Conservation (phyloP, 345 rosid genomes). For the Heritiera littoralis region DNA sequence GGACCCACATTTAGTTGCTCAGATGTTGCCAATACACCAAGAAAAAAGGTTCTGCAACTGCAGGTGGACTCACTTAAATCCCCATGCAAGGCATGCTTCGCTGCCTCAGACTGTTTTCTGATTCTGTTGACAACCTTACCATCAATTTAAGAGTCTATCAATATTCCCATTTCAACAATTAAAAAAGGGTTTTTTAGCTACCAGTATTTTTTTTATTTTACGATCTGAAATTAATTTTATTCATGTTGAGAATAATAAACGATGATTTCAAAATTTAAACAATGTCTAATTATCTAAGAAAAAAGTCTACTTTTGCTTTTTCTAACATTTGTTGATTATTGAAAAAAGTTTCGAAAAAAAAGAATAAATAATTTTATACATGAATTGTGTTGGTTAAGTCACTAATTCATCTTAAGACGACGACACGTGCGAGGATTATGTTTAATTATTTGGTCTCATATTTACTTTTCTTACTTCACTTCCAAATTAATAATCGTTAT, state of each 20-base stretch:
- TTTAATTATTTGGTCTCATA: not conserved
- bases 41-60: not conserved
- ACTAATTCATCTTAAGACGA: not conserved
- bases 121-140: not conserved
- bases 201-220: too few relatives aligned
- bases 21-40: not conserved
- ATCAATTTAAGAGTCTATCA: too few relatives aligned
- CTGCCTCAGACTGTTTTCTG: not conserved
- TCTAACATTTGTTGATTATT: too few relatives aligned
- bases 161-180: not conserved
- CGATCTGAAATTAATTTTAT: too few relatives aligned
- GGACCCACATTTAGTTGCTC: conserved; percentile 17
- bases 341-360: not conserved
- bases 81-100: not conserved
- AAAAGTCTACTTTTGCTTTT: too few relatives aligned
- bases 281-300: too few relatives aligned
- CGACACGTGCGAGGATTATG: not conserved
- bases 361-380: not conserved
- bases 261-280: too few relatives aligned
- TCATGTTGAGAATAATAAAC: too few relatives aligned
- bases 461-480: not conserved
- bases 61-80: too few relatives aligned
- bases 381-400: not conserved
- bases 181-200: not conserved
- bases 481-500: too few relatives aligned